A percentile compares a stretch with the other conserved stretches of the same genome.
Conservation (phyloP, 148 eudicot species). For the Silene latifolia region DNA sequence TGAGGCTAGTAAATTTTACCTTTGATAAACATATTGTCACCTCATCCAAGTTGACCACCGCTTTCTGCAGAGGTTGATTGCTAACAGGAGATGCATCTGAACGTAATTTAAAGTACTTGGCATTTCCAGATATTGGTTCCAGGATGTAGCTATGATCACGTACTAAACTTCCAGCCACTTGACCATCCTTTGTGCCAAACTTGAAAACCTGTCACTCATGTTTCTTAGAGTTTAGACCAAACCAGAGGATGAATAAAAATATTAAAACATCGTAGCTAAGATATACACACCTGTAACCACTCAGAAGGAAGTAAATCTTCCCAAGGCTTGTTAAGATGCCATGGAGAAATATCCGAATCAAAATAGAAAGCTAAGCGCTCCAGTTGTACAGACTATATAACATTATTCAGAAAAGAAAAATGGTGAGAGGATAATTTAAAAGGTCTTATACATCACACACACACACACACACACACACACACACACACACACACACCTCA, state of each 20-base stretch:
- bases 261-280: not conserved
- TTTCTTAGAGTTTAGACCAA: conserved; percentile 4
- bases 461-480: no score
- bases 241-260: not conserved
- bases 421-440: not conserved
- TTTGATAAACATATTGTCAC: conserved; percentile 87
- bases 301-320: conserved; percentile 75
- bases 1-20: conserved; percentile 38
- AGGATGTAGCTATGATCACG: conserved; percentile 66
- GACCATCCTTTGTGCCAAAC: conserved; percentile 76
- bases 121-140: conserved; percentile 93
- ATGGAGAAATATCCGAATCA: conserved; percentile 80
- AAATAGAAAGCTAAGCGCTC: conserved; percentile 80
- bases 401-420: conserved; percentile 7
- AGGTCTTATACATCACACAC: not conserved
- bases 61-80: conserved; percentile 72
- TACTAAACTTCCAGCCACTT: conserved; percentile 42
- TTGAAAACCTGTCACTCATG: conserved; percentile 58
- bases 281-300: conserved; percentile 70
- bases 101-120: conserved; percentile 65
- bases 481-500: not conserved
- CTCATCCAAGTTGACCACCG: conserved; percentile 80
- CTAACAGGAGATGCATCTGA: conserved; percentile 41
- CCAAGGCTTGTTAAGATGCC: conserved; percentile 80
- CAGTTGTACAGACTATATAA: conserved; percentile 71